Conservation (phyloP, 129 eudicot species). For the Calendula officinalis region DNA sequence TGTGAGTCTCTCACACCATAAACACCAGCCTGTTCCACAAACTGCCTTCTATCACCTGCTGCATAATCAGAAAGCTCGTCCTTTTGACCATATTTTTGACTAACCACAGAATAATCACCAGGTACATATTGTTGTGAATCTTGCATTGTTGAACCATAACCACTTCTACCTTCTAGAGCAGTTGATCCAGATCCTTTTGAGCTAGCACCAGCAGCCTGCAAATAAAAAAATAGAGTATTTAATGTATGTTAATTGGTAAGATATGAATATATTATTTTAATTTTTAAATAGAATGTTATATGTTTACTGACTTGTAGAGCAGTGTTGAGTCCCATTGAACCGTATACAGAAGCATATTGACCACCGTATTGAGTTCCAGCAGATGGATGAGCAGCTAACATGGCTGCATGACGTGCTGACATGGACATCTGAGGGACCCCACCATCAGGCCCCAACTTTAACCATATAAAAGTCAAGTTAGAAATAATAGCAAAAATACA, state of each 20-base stretch:
- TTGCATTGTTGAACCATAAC: conserved; percentile 49
- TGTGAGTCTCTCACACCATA: conserved; percentile 58
- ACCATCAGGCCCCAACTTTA: conserved; percentile 56
- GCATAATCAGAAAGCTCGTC: conserved; percentile 60
- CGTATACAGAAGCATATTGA: conserved; percentile 70
- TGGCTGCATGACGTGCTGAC: conserved; percentile 61
- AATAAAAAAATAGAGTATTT: neutral
- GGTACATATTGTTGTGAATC: conserved; percentile 62
- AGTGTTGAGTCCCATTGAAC: conserved; percentile 50
- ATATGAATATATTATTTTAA: neutral
- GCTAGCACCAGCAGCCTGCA: conserved; percentile 57
- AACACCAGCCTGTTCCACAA: conserved; percentile 55
- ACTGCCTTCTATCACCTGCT: conserved; percentile 57
- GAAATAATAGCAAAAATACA: conserved; percentile 3
- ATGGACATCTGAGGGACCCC: conserved; percentile 54
- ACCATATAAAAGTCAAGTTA: conserved; percentile 14
- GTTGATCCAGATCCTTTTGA: conserved; percentile 59
- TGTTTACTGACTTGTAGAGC: conserved; percentile 61
- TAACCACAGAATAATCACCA: conserved; percentile 57
- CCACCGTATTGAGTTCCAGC: conserved; percentile 68
- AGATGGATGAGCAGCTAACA: conserved; percentile 59
- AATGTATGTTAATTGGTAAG: neutral
- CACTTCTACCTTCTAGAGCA: conserved; percentile 65
- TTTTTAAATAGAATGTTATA: neutral
- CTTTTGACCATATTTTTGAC: conserved; percentile 72